phyloP scores from a whole-genome alignment of 208 protist genomes.

The Zelonia costaricensis region DNA sequence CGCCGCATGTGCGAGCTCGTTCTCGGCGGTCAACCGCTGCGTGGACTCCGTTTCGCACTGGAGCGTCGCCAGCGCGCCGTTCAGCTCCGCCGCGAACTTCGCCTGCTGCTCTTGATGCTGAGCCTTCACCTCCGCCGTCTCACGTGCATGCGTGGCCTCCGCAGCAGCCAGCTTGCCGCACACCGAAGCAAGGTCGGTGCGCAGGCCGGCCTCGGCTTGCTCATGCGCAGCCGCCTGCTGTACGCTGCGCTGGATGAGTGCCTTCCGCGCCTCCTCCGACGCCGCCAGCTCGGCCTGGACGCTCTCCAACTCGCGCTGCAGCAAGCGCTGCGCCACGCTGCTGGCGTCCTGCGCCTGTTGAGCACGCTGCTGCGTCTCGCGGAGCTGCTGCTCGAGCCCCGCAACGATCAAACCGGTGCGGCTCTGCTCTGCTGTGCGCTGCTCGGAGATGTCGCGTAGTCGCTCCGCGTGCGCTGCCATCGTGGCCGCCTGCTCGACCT shows the following conservation, averaged over 20 bases:
- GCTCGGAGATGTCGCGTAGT: no score
- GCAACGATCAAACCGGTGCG: background rate
- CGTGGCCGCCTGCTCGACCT: background rate
- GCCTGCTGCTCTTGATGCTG: background rate
- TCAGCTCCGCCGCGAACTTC: no score
- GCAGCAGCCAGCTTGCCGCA: no score
- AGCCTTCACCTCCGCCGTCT: background rate
- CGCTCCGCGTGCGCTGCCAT: background rate
- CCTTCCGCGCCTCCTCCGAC: background rate
- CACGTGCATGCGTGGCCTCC: no score
- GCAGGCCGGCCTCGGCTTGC: background rate
- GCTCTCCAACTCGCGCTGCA: background rate
- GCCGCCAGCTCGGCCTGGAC: slow-evolving; percentile 4
- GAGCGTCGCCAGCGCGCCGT: background rate
- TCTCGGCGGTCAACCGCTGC: no score
- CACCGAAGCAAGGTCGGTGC: background rate
- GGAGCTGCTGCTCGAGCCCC: slow-evolving; percentile 13
- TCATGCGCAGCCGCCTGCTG: background rate
- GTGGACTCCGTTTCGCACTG: background rate
- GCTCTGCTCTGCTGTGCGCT: background rate
- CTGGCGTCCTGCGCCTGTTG: background rate
- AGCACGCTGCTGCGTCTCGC: background rate
- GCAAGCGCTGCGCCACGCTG: background rate
- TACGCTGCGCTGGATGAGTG: background rate
- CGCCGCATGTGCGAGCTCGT: no score